Percentiles rank a stretch among this genome's conserved stretches.
Conservation (phyloP, 805 yeast genomes). For the Ogataea corticis region DNA sequence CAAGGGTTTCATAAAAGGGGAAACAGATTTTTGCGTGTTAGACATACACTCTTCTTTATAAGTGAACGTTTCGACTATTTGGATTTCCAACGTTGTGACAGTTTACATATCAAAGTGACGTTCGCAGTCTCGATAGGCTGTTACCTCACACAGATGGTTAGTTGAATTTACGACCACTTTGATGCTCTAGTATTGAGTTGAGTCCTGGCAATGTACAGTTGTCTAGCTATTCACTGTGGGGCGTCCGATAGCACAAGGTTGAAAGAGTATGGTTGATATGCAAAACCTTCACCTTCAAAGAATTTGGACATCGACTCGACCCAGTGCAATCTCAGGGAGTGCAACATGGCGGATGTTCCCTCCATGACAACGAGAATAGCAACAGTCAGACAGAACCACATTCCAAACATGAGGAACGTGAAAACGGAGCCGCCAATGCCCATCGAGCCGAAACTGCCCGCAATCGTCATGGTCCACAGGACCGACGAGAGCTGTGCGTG, state of each 20-base stretch:
- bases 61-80: too few species aligned
- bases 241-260: slow-evolving; percentile 13
- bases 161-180: too few species aligned
- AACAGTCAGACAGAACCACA: slow-evolving; percentile 94
- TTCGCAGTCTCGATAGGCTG: too few species aligned
- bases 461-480: slow-evolving; percentile 93
- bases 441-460: slow-evolving; percentile 66
- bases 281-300: slow-evolving; percentile 94
- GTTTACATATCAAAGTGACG: too few species aligned
- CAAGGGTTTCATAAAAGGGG: too few species aligned
- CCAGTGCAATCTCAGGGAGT: slow-evolving; percentile 98
- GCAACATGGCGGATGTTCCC: slow-evolving; percentile 99
- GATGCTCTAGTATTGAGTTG: too few species aligned
- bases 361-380: slow-evolving; percentile 94
- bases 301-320: slow-evolving; percentile 98
- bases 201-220: too few species aligned
- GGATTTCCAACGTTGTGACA: too few species aligned
- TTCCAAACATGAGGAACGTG: slow-evolving; percentile 79
- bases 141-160: too few species aligned
- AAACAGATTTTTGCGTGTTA: too few species aligned
- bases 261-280: slow-evolving; percentile 87
- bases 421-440: slow-evolving; percentile 69
- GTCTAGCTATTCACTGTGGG: slow-evolving; percentile 1
- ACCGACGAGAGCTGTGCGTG: slow-evolving; percentile 96
- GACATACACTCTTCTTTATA: too few species aligned